phyloP scores from a whole-genome alignment of 768 basidiomycete species.

The Cystobasidium onofrii region DNA sequence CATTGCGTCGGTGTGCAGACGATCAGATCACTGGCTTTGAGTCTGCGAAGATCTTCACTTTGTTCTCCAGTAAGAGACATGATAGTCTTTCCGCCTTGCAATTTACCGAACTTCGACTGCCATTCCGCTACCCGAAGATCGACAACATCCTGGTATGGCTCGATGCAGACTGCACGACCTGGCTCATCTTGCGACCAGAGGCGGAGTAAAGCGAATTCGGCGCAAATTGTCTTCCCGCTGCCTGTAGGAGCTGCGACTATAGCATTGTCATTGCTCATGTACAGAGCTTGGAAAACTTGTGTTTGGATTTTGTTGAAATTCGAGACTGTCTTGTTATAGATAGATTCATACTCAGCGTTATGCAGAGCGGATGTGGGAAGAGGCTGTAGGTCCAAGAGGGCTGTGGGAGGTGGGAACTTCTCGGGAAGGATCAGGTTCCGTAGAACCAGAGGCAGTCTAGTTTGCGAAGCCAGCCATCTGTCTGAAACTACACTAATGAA shows the following conservation, averaged over 20 bases:
- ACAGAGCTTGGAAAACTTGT: conserved; percentile 95
- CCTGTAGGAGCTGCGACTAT: conserved; percentile 96
- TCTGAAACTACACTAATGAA: conserved; percentile 92
- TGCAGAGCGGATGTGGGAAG: conserved; percentile 83
- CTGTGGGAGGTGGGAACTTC: conserved; percentile 86
- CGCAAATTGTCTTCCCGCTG: conserved; percentile 93
- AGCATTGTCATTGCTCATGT: conserved; percentile 90
- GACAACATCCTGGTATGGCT: conserved; percentile 97
- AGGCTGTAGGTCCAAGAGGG: conserved; percentile 83
- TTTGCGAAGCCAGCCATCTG: conserved; percentile 91
- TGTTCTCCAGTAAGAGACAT: conserved; percentile 89
- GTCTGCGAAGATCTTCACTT: conserved; percentile 74
- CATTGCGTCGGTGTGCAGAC: conserved; percentile 94
- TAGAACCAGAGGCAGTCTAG: conserved; percentile 88
- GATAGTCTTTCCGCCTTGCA: conserved; percentile 90
- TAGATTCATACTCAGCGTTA: conserved; percentile 80
- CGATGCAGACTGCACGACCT: conserved; percentile 81
- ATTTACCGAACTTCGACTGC: conserved; percentile 66
- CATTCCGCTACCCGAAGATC: conserved; percentile 82
- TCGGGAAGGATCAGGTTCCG: conserved; percentile 95
- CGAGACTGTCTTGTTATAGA: conserved; percentile 70
- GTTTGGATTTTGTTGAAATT: conserved; percentile 99
- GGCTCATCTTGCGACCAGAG: conserved; percentile 82
- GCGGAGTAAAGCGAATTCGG: conserved; percentile 89
- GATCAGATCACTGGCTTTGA: conserved; percentile 86